Conservation (phyloP, 257 asterid genomes). For the Nicotiana undulata region DNA sequence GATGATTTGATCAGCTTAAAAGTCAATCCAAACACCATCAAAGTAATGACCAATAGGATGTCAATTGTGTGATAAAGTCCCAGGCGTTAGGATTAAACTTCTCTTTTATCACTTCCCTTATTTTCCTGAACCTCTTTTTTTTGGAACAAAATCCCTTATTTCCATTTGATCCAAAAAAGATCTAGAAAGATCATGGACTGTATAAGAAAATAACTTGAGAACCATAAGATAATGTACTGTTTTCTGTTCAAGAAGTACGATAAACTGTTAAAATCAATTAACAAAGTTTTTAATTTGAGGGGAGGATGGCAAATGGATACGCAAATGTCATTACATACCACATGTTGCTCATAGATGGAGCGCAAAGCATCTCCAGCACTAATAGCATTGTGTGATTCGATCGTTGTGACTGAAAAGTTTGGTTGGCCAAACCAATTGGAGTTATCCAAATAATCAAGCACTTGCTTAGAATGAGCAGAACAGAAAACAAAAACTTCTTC, state of each 20-base stretch:
- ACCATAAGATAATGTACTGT: neutral
- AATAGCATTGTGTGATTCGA: slow-evolving; percentile 72
- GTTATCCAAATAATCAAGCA: slow-evolving; percentile 57
- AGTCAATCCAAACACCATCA: too few relatives aligned
- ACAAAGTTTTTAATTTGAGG: neutral
- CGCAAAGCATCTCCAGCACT: slow-evolving; percentile 97
- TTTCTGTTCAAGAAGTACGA: neutral
- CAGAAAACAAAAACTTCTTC: slow-evolving; percentile 95
- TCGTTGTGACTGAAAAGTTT: slow-evolving; percentile 57
- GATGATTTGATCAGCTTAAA: too few relatives aligned
- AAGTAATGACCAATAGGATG: neutral
- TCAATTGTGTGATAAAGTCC: neutral
- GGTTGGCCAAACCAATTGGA: slow-evolving; percentile 76
- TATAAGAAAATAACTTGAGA: neutral
- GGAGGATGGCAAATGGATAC: neutral
- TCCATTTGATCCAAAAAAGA: neutral
- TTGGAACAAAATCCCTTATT: neutral
- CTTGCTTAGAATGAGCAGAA: slow-evolving; percentile 94
- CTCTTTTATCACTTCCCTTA: too few relatives aligned
- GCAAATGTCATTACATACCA: slow-evolving; percentile 42
- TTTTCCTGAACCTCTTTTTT: neutral
- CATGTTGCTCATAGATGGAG: slow-evolving; percentile 65
- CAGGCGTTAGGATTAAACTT: neutral
- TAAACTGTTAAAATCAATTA: neutral
- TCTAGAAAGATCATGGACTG: neutral